Evolutionary conservation across 352 stramenopile species (phyloP), one percentile per base, ranked within the genome.

Genomic region (Sclerospora graminicola): DNA sequence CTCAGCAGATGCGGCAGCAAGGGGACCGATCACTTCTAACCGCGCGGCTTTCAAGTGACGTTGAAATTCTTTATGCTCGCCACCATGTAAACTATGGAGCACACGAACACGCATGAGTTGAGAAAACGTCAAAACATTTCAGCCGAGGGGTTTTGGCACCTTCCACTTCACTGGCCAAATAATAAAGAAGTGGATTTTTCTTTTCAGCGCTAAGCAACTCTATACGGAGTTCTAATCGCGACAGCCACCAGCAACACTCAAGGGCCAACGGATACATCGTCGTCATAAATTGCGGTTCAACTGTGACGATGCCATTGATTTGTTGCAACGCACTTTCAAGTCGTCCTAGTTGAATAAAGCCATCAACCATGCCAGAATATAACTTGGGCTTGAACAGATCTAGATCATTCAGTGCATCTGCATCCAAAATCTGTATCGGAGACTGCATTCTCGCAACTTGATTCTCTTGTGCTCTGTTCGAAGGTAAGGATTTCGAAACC

Each of bases 191-290:
- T 10, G 74, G 71, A 10, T 66, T 82, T 41, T 86, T 60, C n/a
- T 80, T 81, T 36, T 89, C 77, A 0, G 78, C 69, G 16, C 78
- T 84, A 10, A 94, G 39, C 18, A 91, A 37, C 45, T 91, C 76
- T 7, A 73, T 56, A 0, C 91, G 54, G 14, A 92, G 54, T 8
- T 88, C 75, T 79, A 79, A 94, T 20, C 80, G 66, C 39, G 75
- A 89, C 19, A 94, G 60, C n/a, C 80, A 64, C 82, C 82, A 94
- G 11, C 79, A 75, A 36, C 80, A 91, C 46, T 94, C 79, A 2
- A 94, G 57, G 1, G 82, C 82, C 49, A 75, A 82, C 8, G 78
- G 79, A 48, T 90, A 91, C 26, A 91, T 59, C 2, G 74, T 82
- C n/a, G 62, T 70, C 28, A 87, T 82, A 35, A 81, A 82, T 21